These are phyloP conservation scores for Magnusiomyces sp. DNA, from an alignment of 1,139 yeast species.

Conservation along the genomic window DNA sequence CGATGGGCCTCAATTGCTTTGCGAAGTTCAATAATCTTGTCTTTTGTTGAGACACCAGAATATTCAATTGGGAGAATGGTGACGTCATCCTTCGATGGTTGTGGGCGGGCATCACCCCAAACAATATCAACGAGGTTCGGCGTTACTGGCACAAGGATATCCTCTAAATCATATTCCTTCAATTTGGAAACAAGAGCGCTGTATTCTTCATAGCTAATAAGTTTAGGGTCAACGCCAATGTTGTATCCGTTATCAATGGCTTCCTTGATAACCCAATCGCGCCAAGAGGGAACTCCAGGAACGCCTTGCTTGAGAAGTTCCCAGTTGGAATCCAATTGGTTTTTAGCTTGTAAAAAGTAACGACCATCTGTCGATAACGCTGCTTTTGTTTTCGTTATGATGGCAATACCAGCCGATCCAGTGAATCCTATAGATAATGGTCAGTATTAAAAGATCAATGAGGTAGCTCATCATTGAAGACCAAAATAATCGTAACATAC, in stretches of 20 bases:
- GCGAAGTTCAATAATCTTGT: slow-evolving; percentile 41
- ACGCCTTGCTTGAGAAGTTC: slow-evolving; percentile 70
- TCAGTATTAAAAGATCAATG: neutral
- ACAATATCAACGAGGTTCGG: slow-evolving; percentile 68
- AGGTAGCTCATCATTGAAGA: neutral
- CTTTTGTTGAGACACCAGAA: slow-evolving; percentile 37
- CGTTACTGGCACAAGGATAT: slow-evolving; percentile 46
- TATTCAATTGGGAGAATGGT: slow-evolving; percentile 27
- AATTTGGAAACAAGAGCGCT: slow-evolving; percentile 31
- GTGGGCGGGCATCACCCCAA: slow-evolving; percentile 48
- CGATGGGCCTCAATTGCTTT: slow-evolving; percentile 37
- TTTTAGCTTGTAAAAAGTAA: slow-evolving; percentile 82
- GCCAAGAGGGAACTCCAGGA: slow-evolving; percentile 73
- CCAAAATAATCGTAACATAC: neutral
- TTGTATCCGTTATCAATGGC: slow-evolving; percentile 29
- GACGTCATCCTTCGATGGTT: slow-evolving; percentile 29
- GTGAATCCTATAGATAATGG: slow-evolving; percentile 39
- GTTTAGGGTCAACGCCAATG: slow-evolving; percentile 59
- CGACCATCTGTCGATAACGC: slow-evolving; percentile 91
- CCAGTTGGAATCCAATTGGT: slow-evolving; percentile 85
- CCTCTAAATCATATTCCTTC: slow-evolving; percentile 23
- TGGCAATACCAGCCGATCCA: slow-evolving; percentile 93
- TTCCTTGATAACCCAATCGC: slow-evolving; percentile 59
- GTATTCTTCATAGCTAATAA: slow-evolving; percentile 47
- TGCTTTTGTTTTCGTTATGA: slow-evolving; percentile 67